A percentile compares a stretch with the other conserved stretches of the same genome.
Evolutionary conservation across 208 protist genomes (phyloP).

Genomic region (Trypanosoma brucei): DNA sequence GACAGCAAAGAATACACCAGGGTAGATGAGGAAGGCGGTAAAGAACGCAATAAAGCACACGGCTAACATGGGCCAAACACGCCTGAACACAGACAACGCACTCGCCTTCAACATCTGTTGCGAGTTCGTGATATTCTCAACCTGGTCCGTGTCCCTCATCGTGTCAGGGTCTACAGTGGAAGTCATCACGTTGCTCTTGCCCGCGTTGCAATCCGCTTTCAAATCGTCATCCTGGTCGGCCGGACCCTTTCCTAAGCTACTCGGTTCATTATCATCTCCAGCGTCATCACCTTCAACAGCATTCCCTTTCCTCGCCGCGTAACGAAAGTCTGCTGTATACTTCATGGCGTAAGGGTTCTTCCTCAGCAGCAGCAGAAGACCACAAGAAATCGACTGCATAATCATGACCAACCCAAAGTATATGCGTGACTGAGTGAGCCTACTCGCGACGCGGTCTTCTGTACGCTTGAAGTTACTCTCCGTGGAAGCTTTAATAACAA

Average conservation of each 20-base stretch:
- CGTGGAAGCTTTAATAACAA: constrained; percentile 73
- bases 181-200: constrained; percentile 24
- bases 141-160: constrained; percentile 47
- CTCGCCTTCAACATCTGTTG: constrained; percentile 57
- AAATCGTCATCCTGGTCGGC: too few relatives aligned
- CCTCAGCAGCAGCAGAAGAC: constrained; percentile 39
- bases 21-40: constrained; percentile 59
- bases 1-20: constrained; percentile 62
- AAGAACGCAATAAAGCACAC: constrained; percentile 60
- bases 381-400: constrained; percentile 41
- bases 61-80: constrained; percentile 67
- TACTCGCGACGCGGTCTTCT: constrained; percentile 1
- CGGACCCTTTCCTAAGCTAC: too few relatives aligned
- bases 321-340: constrained; percentile 72
- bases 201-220: too few relatives aligned
- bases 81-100: constrained; percentile 35
- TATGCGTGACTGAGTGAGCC: constrained; percentile 55
- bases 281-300: neutral
- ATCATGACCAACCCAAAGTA: constrained; percentile 72
- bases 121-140: constrained; percentile 46
- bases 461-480: constrained; percentile 26
- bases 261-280: too few relatives aligned
- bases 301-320: neutral
- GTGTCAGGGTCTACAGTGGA: constrained; percentile 53
- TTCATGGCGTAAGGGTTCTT: constrained; percentile 63